Base-by-base conservation (phyloP, 192 early-diverging fungal genomes). In the Umbelopsis sp. region DNA sequence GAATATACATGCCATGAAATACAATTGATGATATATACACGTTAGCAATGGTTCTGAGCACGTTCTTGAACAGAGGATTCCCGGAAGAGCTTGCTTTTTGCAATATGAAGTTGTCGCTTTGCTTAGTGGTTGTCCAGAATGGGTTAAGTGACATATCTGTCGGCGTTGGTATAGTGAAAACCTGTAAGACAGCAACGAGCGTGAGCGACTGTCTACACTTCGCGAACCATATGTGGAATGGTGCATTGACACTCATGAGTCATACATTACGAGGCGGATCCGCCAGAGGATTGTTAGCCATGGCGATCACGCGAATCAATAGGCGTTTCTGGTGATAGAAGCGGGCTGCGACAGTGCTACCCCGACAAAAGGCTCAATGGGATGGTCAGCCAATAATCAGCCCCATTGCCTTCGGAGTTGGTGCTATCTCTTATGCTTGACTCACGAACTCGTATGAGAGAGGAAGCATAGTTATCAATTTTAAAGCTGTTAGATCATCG, bases 1-100 rank as follows among this genome's bases (percentile, higher is more conserved):
- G 22, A 7, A 41, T 45, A 21, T 30, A 30, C 27, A 30, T 41
- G 37, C 37, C 37, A 9, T 41, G 37, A 41, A 41, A 10, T 41
- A 41, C 37, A 41, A 41, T 41, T 41, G 37, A 41, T 41, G 20
- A 55, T 15, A 12, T 30, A 71, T 84, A 91, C 89, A 97, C 92
- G 77, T 94, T 96, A 67, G 95, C 94, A 66, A 97, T 92, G 21
- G 94, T 96, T 15, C 93, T 88, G 67, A 94, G 82, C 27, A 97
- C 85, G 67, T 84, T 88, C 53, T 86, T 83, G 51, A 90, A 67
- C 66, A 91, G 81, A 53, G 80, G 74, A 25, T 77, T 86, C 22
- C 78, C 77, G 20, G 85, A 81, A n/a, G 81, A 76, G 33, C 80
- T 85, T 33, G 88, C 85, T 72, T 87, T 85, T 78, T 92, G 91